Evolutionary conservation across 345 rosid genomes (phyloP).

Genomic region (Litchi chinensis): DNA sequence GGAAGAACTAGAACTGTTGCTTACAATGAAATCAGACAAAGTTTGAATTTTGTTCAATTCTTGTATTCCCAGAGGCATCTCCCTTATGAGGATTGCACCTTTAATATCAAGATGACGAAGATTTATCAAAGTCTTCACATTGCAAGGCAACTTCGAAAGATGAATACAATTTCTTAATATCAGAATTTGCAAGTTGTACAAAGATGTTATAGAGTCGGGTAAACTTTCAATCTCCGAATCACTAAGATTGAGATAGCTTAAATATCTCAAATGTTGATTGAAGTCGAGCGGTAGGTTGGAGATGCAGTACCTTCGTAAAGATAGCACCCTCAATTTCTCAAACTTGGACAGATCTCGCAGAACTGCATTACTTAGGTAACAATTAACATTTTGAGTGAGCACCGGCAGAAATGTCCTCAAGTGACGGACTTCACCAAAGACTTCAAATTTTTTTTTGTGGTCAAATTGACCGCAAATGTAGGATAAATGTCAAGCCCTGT

Average conservation of each 20-base stretch:
- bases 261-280: neutral
- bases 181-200: neutral
- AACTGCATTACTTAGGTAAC: too few species aligned
- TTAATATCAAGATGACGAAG: too few species aligned
- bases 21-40: neutral
- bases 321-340: neutral
- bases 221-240: neutral
- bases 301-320: neutral
- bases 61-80: neutral
- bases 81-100: neutral
- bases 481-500: neutral
- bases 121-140: neutral
- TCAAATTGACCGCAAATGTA: neutral
- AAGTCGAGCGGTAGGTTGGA: neutral
- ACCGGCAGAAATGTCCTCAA: neutral
- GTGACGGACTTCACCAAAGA: neutral
- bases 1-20: neutral
- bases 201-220: conserved; percentile 5
- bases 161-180: neutral
- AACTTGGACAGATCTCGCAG: neutral
- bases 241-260: conserved; percentile 12
- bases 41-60: neutral
- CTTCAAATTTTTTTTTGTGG: too few species aligned
- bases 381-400: too few species aligned
- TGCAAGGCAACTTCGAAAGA: neutral